Base-by-base conservation (phyloP, 495 filamentous ascomycete species). In the Penicillium ucsense region DNA sequence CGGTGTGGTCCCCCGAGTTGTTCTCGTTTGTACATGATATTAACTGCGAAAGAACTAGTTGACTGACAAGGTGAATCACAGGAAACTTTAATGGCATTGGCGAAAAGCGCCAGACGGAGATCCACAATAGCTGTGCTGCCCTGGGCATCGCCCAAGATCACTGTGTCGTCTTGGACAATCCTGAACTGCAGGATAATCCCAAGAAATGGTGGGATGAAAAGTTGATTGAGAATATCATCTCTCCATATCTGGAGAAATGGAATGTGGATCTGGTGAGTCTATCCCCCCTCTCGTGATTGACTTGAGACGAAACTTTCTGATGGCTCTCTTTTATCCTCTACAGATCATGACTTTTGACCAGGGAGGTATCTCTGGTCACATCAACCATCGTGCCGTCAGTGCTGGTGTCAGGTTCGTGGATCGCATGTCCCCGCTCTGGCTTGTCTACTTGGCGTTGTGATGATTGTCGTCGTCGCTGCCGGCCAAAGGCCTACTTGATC, bases 191-290 rank as follows among this genome's bases (percentile, higher is more conserved):
- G 39, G 39, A 41, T 8, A 41, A 41, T 41, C 39, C 39, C 5
- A 41, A 41, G 29, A 41, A 41, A 41, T 41, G 39, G 39, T 41
- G 39, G 39, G 29, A 41, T 41, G 39, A 41, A 9, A 41, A 31
- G 29, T n/a, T 10, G 39, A 9, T 41, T 41, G 8, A 41, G 4
- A 30, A 41, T 0, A 41, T 41, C 2, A 10, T 41, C 11, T 27
- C 39, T 27, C 29, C 39, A 2, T 41, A 41, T 8, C n/a, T 41
- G 3, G 9, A 41, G 29, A 41, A 31, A 11, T 41, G 39, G 39
- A 9, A 41, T 6, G 39, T 30, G 8, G 39, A 41, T 27, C 39
- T 41, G 8, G 39, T 31, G 4, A 41, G 38, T 41, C n/a, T n/a
- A n/a, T n/a, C n/a, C 4, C 27, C 38, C 8, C 38, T 39, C 6